Evolutionary conservation across 2,329 filamentous ascomycete genomes (phyloP), one percentile per base, ranked within the genome.

Genomic region (Monilinia vaccinii-corymbosi): DNA sequence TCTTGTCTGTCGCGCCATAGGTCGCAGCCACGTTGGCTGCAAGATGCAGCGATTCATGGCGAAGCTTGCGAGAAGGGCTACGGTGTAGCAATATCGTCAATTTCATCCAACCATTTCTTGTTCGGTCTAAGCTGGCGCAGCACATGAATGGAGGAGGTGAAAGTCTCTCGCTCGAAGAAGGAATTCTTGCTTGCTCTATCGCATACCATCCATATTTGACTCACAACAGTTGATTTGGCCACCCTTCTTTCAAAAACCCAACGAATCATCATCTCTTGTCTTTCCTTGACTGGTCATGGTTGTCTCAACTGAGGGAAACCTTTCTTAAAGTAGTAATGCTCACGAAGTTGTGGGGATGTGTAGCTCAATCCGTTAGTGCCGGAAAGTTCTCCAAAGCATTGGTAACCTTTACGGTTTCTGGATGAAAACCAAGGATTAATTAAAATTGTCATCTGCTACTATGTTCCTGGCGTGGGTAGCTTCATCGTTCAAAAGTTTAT

Each of bases 311-410:
- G 9, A 44, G 25, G 28, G 28, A 7, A 53, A 44, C 38, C 25
- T 53, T 53, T 44, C 51, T 44, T n/a, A 53, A 53, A 53, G 51
- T 53, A 53, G 51, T 53, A 53, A 53, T 53, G 28, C 38, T 53
- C 25, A 53, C 51, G 51, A 53, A 44, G 25, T 23, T 53, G 50
- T 53, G 38, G 38, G 25, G 50, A 44, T 53, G 25, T 21, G 18
- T 23, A 32, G 36, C 14, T 1, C 8, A 18, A 18, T 44, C n/a
- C n/a, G 38, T 23, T 23, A 23, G 51, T 44, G 25, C 18, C 51
- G 25, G 25, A 23, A 9, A 2, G 4, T 44, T 44, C 14, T 44
- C 18, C 51, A 53, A 23, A 32, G 25, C 8, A 44, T 44, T 18
- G 25, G 38, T 32, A 44, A 28, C 25, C 25, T 28, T 28, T 3